A percentile compares a stretch with the other conserved stretches of the same genome.
Evolutionary conservation across 1,139 yeast species (phyloP).

Genomic region (Lodderomyces theae): DNA sequence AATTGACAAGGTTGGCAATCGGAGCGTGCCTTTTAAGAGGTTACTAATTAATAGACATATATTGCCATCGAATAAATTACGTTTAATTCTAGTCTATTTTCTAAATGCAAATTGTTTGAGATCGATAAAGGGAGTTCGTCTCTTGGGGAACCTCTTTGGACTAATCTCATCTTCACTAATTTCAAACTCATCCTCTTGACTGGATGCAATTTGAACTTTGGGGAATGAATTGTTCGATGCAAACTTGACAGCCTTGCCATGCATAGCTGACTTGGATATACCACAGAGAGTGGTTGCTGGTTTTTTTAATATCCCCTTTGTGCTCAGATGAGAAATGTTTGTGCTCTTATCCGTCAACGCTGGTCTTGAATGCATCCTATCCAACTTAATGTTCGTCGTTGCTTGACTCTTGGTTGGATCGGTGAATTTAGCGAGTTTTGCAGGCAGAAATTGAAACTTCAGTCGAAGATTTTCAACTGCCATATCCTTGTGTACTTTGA

Average conservation of each 20-base stretch:
- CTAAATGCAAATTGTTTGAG: constrained; percentile 15
- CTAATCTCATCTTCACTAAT: constrained; percentile 5
- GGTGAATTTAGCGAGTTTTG: not conserved
- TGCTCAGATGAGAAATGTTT: not conserved
- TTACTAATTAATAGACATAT: constrained; percentile 18
- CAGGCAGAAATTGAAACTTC: constrained; percentile 3
- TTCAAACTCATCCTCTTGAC: constrained; percentile 9
- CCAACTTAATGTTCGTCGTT: not conserved
- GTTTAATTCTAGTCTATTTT: constrained; percentile 4
- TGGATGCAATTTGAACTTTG: constrained; percentile 1
- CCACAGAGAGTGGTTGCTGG: not conserved
- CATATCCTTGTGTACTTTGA: not conserved
- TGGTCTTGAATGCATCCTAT: not conserved
- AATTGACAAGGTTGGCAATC: constrained; percentile 35
- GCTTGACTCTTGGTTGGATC: not conserved
- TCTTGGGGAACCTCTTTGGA: not conserved
- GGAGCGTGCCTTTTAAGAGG: constrained; percentile 42
- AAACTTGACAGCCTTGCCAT: not conserved
- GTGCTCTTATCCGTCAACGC: constrained; percentile 4
- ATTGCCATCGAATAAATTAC: not conserved
- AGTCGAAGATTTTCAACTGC: not conserved
- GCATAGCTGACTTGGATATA: too few relatives aligned
- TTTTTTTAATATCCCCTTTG: not conserved
- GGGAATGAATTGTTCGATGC: constrained; percentile 2
- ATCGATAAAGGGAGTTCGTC: constrained; percentile 8